Evolutionary conservation across 2,329 filamentous ascomycete species (phyloP), one percentile per base, ranked within the genome.

Genomic region (Fusarium pseudocircinatum): DNA sequence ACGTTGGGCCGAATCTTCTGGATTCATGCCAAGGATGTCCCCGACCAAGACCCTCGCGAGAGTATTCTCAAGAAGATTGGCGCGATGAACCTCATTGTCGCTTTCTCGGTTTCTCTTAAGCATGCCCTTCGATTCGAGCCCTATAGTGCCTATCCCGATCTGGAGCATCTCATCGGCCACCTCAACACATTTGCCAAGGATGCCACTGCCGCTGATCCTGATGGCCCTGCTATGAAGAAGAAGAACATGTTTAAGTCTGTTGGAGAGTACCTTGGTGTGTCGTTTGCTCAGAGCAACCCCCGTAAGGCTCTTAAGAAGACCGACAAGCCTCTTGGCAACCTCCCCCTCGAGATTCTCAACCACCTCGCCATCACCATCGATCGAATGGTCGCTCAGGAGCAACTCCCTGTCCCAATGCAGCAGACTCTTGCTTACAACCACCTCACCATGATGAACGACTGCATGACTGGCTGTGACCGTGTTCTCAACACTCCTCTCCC

Each of bases 81-180:
- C 22, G 90, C 90, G 12, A 89, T 96, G 81, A 96, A 96, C 79
- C 86, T 96, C 12, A 87, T 96, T 71, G 88, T 94, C 34, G 92
- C 93, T 6, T 96, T 93, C 76, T 88, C 93, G n/a, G 86, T 93
- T 24, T 84, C 94, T 4, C 85, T 97, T 67, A 96, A 96, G 84
- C 94, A 96, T 83, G 92, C 91, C 77, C 88, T 97, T 37, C 93
- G 94, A 37, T 96, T 96, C 80, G 94, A 97, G 80, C 94, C 94
- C 3, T 94, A 93, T 76, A 90, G 91, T 39, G 88, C 92, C 60
- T 96, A 96, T 80, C 88, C 91, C 3, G 94, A 96, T 77, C 85
- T 97, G 10, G 84, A 88, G 42, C 88, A 91, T 26, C 85, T 95
- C 20, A 87, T 95, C 36, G 87, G 88, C 22, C 91, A 95, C 78